These are phyloP conservation scores for Teratosphaeriaceae sp. DNA, from an alignment of 2,329 filamentous ascomycete species.

Conservation along the genomic window DNA sequence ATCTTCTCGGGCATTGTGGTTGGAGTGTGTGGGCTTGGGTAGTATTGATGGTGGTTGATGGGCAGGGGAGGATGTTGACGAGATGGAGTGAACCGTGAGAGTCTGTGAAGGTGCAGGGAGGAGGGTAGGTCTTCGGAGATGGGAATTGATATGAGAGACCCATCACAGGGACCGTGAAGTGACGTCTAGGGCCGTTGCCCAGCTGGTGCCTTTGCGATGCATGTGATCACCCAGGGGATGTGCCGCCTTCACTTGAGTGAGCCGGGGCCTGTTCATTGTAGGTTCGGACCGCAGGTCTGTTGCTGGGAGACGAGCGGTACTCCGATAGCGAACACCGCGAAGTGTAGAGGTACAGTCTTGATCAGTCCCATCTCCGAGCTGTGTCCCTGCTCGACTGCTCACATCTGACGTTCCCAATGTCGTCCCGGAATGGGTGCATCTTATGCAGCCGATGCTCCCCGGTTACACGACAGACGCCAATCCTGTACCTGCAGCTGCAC, in stretches of 20 bases:
- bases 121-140: constrained; percentile 4
- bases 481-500: constrained; percentile 1
- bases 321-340: too few species aligned
- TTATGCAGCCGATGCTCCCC: too few species aligned
- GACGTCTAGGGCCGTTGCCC: not conserved
- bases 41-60: not conserved
- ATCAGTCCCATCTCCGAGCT: not conserved
- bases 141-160: constrained; percentile 6
- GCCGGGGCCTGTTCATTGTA: too few species aligned
- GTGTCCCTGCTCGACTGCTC: not conserved
- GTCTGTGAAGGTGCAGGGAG: not conserved
- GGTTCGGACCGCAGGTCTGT: too few species aligned
- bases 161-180: not conserved
- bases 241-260: not conserved
- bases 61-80: constrained; percentile 5
- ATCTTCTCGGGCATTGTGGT: constrained; percentile 14
- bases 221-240: not conserved
- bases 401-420: not conserved
- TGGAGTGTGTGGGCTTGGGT: not conserved
- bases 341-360: too few species aligned
- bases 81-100: not conserved
- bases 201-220: constrained; percentile 4
- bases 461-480: not conserved
- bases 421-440: too few species aligned
- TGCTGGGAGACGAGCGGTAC: too few species aligned